Percentiles rank a stretch among this genome's conserved stretches.
These are phyloP conservation scores for Stachybotrys echinatus DNA, from an alignment of 2,329 filamentous ascomycete genomes.

Conservation along the genomic window DNA sequence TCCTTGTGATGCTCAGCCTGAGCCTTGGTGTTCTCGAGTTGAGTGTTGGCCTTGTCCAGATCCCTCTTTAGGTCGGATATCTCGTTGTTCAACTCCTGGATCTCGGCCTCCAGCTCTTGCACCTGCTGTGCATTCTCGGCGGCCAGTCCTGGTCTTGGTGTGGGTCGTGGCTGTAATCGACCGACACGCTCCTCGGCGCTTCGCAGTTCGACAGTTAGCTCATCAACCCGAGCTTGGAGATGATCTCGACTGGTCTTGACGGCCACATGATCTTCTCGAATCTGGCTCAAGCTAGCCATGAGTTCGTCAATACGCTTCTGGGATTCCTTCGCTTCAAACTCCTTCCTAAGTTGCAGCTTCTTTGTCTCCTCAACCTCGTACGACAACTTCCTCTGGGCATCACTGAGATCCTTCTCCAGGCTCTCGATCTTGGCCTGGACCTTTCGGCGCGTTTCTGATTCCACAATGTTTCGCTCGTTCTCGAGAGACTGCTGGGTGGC, in stretches of 20 bases:
- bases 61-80: slow-evolving; percentile 83
- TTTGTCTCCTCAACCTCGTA: slow-evolving; percentile 81
- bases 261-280: slow-evolving; percentile 80
- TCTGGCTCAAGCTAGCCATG: slow-evolving; percentile 69
- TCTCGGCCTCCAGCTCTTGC: slow-evolving; percentile 51
- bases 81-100: slow-evolving; percentile 78
- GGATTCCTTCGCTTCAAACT: slow-evolving; percentile 82
- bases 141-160: slow-evolving; percentile 47
- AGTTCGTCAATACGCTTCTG: slow-evolving; percentile 93
- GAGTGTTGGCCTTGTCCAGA: slow-evolving; percentile 72
- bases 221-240: slow-evolving; percentile 81
- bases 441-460: slow-evolving; percentile 75
- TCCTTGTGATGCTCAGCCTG: slow-evolving; percentile 85
- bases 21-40: slow-evolving; percentile 74
- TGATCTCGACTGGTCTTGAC: slow-evolving; percentile 87
- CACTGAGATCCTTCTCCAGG: slow-evolving; percentile 72
- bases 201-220: slow-evolving; percentile 80
- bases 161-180: slow-evolving; percentile 75
- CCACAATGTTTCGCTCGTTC: slow-evolving; percentile 83
- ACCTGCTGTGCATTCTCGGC: slow-evolving; percentile 40
- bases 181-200: slow-evolving; percentile 84
- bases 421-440: slow-evolving; percentile 72
- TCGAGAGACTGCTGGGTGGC: slow-evolving; percentile 81
- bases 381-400: slow-evolving; percentile 75
- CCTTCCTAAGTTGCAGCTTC: slow-evolving; percentile 76